Conservation (phyloP, 2,329 filamentous ascomycete species). For the Tolypocladium ophioglossoides region DNA sequence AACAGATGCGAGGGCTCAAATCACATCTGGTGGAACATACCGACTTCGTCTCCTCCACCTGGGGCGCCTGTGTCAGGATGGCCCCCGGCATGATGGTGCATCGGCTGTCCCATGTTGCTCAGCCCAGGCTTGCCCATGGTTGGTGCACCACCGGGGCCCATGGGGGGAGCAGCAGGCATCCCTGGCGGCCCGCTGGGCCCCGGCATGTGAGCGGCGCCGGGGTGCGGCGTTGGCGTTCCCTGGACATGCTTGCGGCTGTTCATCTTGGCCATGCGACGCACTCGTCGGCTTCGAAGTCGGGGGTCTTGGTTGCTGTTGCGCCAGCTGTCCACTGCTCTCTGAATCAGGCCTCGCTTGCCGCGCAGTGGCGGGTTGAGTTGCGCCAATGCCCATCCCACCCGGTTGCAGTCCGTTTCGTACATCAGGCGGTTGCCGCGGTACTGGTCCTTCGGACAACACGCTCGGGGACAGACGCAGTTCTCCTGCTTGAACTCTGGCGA, state of each 20-base stretch:
- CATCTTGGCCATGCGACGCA: slow-evolving; percentile 93
- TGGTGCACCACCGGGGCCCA: slow-evolving; percentile 44
- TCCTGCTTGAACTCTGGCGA: slow-evolving; percentile 88
- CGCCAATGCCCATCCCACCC: slow-evolving; percentile 97
- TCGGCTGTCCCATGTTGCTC: slow-evolving; percentile 51
- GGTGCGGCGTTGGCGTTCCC: slow-evolving; percentile 44
- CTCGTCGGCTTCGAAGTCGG: slow-evolving; percentile 77
- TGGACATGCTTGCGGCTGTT: slow-evolving; percentile 70
- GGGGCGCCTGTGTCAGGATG: slow-evolving; percentile 44
- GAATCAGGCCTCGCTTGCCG: slow-evolving; percentile 90
- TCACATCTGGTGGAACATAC: slow-evolving; percentile 98
- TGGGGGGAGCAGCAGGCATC: slow-evolving; percentile 50
- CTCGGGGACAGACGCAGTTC: slow-evolving; percentile 95
- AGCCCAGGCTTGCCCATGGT: slow-evolving; percentile 57
- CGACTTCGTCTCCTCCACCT: slow-evolving; percentile 73
- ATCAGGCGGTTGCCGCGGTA: slow-evolving; percentile 92
- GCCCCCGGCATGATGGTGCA: slow-evolving; percentile 49
- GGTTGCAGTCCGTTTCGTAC: slow-evolving; percentile 98
- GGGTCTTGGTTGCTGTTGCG: slow-evolving; percentile 97
- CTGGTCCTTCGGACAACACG: slow-evolving; percentile 89
- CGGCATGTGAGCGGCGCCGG: slow-evolving; percentile 51
- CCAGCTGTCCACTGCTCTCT: slow-evolving; percentile 97
- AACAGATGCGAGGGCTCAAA: slow-evolving; percentile 29
- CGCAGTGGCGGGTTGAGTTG: slow-evolving; percentile 84
- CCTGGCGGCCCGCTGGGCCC: slow-evolving; percentile 55